Evolutionary conservation across 106 monocot genomes (phyloP), one percentile per base, ranked within the genome.

Genomic region (Triglochin maritima): DNA sequence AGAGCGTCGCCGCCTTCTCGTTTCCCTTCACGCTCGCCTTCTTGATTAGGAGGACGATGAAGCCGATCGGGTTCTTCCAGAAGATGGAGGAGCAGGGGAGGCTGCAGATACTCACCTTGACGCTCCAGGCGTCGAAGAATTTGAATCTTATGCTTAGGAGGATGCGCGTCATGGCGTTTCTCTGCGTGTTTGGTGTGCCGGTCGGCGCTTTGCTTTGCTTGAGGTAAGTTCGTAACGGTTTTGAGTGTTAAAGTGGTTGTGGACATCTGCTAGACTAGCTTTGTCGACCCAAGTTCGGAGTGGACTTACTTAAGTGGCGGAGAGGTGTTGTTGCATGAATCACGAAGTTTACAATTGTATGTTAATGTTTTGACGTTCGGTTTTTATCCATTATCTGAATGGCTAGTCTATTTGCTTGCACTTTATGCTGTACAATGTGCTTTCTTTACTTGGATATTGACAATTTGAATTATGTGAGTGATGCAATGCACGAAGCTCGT

Each of bases 61-160:
- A 91, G 84, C 84, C 91, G 41, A 74, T 98, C 50, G 50, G 44
- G 43, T 98, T 98, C 74, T 86, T 98, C 69, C 72, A 71, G 54
- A 98, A 86, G 80, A 84, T 98, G 98, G 98, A 98, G 81, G 82
- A 92, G 65, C 77, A 77, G 65, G 86, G 91, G 13, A 65, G 98
- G 84, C 77, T 98, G 14, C 98, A 92, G 86, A 70, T 98, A 15
- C 74, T 98, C 58, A 98, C 98, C 4, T 81, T 88, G 46, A 61
- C 81, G 8, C 71, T 98, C 10, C 98, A 92, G 73, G 78, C 70
- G 5, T 67, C 84, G 5, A 98, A 98, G 73, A 72, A 64, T 47
- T 9, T 98, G 67, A 80, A 77, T 42, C 42, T 74, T 41, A 50
- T 92, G 75, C 75, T 92, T 60, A 7, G 74, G 72, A 83, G 98